Conservation (phyloP, 495 filamentous ascomycete species). For the Tuber borchii region DNA sequence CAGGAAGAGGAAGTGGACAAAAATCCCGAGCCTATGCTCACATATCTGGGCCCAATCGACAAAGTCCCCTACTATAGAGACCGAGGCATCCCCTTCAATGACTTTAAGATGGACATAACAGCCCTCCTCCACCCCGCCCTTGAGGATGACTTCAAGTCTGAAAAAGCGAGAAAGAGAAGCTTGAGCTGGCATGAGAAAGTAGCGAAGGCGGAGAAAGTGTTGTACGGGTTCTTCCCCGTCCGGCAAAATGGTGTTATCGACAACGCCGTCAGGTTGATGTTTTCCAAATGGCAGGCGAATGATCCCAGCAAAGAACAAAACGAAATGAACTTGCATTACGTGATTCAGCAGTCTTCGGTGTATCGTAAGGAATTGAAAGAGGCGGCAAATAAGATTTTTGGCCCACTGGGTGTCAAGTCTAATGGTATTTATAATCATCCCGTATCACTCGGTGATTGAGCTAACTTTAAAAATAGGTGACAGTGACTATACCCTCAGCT, state of each 20-base stretch:
- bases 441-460: not conserved
- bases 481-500: slow-evolving; percentile 9
- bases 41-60: not conserved
- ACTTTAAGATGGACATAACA: not conserved
- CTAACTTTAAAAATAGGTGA: slow-evolving; percentile 17
- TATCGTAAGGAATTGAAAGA: slow-evolving; percentile 28
- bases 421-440: slow-evolving; percentile 16
- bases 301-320: slow-evolving; percentile 23
- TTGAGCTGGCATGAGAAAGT: not conserved
- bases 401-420: slow-evolving; percentile 12
- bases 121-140: not conserved
- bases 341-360: slow-evolving; percentile 23
- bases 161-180: not conserved
- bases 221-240: slow-evolving; percentile 19
- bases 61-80: not conserved
- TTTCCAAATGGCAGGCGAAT: slow-evolving; percentile 26
- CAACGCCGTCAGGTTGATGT: slow-evolving; percentile 14
- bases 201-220: not conserved
- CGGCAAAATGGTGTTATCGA: slow-evolving; percentile 9
- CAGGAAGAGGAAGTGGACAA: not conserved
- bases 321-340: slow-evolving; percentile 24
- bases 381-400: slow-evolving; percentile 29
- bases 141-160: not conserved
- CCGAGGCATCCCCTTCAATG: not conserved
- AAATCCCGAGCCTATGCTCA: not conserved